Conservation (phyloP, 331 rosid species). For the Pyracantha coccinea region DNA sequence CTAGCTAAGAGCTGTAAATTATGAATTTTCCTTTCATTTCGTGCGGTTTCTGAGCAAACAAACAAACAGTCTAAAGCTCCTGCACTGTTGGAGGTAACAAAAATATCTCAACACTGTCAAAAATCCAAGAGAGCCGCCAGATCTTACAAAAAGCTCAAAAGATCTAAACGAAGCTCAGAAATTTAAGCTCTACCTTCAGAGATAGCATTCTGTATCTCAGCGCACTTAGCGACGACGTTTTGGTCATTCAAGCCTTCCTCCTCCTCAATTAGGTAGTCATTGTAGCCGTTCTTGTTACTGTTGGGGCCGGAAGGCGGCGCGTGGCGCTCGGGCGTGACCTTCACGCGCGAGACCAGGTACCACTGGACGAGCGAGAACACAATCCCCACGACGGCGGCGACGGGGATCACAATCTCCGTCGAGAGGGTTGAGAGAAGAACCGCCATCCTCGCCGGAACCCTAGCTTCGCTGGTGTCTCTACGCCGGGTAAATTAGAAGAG, state of each 20-base stretch:
- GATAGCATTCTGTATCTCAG: conserved; percentile 69
- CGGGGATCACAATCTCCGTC: conserved; percentile 58
- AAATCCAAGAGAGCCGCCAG: conserved; percentile 5
- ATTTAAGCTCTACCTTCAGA: conserved; percentile 50
- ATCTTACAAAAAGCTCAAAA: conserved; percentile 20
- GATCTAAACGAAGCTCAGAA: conserved; percentile 10
- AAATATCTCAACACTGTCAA: background rate
- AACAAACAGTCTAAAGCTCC: background rate
- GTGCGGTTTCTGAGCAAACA: background rate
- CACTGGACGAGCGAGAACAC: conserved; percentile 62
- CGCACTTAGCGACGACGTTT: conserved; percentile 56
- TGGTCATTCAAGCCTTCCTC: conserved; percentile 74
- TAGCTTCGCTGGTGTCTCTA: conserved; percentile 13
- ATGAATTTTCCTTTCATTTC: background rate
- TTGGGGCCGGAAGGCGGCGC: conserved; percentile 25
- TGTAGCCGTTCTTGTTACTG: conserved; percentile 48
- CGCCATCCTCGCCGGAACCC: conserved; percentile 48
- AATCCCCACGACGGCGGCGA: conserved; percentile 56
- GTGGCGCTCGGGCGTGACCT: conserved; percentile 41
- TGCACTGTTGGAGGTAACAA: background rate
- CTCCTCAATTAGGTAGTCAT: conserved; percentile 55
- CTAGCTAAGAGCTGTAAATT: too few species aligned
- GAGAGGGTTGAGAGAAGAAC: conserved; percentile 45
- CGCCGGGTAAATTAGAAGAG: conserved; percentile 8
- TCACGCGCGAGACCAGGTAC: conserved; percentile 59